These are phyloP conservation scores for Tetrahymena elliotti DNA, from an alignment of 73 alveolate genomes.

Conservation along the genomic window DNA sequence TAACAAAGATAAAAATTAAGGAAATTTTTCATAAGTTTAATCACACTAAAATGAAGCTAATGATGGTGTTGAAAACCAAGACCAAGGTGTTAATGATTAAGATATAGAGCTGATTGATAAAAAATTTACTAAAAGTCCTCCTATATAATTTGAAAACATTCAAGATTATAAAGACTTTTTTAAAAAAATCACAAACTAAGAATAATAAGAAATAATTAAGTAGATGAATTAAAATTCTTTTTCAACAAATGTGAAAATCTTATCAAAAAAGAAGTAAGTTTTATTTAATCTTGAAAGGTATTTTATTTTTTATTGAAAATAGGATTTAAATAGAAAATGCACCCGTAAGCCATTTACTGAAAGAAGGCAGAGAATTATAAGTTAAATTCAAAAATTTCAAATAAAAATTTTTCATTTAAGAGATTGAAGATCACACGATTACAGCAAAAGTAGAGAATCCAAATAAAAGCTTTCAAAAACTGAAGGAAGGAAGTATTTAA, in stretches of 20 bases:
- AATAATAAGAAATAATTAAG: not conserved
- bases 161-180: no score
- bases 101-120: no score
- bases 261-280: not conserved
- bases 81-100: no score
- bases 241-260: not conserved
- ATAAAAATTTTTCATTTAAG: not conserved
- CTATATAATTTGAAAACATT: no score
- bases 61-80: not conserved
- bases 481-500: not conserved
- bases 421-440: not conserved
- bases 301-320: not conserved
- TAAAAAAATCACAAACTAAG: not conserved
- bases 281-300: not conserved
- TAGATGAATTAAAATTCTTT: not conserved
- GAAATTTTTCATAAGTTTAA: no score
- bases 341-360: not conserved
- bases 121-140: not conserved
- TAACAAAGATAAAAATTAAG: no score
- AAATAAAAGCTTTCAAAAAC: not conserved
- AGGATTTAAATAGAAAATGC: not conserved
- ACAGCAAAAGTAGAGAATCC: not conserved
- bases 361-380: not conserved
- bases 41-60: no score
- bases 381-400: not conserved